phyloP scores from a whole-genome alignment of 805 yeast species.

The Saturnispora zaruensis region DNA sequence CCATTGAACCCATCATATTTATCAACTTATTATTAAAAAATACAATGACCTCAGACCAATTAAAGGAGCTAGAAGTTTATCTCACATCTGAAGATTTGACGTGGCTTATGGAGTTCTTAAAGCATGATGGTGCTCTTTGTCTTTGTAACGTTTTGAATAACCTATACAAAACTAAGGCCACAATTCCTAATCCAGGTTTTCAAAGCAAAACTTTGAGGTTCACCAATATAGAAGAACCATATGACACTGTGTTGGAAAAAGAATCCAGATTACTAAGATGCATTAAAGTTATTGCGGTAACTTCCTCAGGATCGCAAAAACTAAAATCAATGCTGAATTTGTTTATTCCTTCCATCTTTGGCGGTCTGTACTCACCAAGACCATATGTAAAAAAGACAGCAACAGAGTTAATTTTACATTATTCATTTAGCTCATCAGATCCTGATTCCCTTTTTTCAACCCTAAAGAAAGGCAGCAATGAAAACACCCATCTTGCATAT shows the following conservation, averaged over 20 bases:
- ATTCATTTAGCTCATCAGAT: slow-evolving; percentile 29
- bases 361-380: slow-evolving; percentile 70
- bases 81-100: slow-evolving; percentile 66
- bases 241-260: slow-evolving; percentile 39
- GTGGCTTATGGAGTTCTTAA: slow-evolving; percentile 81
- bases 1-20: slow-evolving; percentile 35
- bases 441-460: slow-evolving; percentile 19
- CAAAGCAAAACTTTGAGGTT: slow-evolving; percentile 15
- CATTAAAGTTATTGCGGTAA: slow-evolving; percentile 68
- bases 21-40: slow-evolving; percentile 68
- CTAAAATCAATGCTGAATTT: slow-evolving; percentile 41
- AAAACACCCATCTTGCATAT: slow-evolving; percentile 28
- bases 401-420: slow-evolving; percentile 62
- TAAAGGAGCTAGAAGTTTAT: slow-evolving; percentile 84
- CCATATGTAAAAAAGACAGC: slow-evolving; percentile 77
- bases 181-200: slow-evolving; percentile 9
- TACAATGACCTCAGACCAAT: slow-evolving; percentile 55
- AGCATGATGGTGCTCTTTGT: slow-evolving; percentile 83
- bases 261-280: slow-evolving; percentile 77
- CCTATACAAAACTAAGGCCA: slow-evolving; percentile 26
- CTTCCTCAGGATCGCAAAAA: slow-evolving; percentile 60
- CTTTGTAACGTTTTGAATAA: slow-evolving; percentile 58
- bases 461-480: slow-evolving; percentile 24
- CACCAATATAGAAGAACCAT: slow-evolving; percentile 26
- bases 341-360: slow-evolving; percentile 61